Conservation (phyloP, 1,284 basidiomycete species). For the Clitocybe nebularis region DNA sequence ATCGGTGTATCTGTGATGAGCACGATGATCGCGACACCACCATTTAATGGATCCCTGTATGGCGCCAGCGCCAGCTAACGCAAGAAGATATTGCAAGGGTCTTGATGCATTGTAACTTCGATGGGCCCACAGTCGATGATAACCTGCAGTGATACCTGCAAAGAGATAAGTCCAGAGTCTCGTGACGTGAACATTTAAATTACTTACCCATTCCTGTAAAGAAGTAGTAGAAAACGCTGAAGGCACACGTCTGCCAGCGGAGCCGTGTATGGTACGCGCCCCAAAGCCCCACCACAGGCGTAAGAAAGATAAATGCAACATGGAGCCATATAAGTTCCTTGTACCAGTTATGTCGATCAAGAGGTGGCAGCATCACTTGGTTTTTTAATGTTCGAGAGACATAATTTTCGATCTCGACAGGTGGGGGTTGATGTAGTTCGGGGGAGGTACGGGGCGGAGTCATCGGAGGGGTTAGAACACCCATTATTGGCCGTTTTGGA, state of each 20-base stretch:
- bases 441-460: slow-evolving; percentile 1
- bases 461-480: slow-evolving; percentile 4
- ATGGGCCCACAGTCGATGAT: slow-evolving; percentile 92
- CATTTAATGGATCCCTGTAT: slow-evolving; percentile 90
- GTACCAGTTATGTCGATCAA: slow-evolving; percentile 26
- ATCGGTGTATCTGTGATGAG: slow-evolving; percentile 93
- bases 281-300: slow-evolving; percentile 18
- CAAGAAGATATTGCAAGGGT: slow-evolving; percentile 76
- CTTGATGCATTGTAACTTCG: slow-evolving; percentile 85
- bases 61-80: slow-evolving; percentile 78
- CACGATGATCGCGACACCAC: slow-evolving; percentile 92
- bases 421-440: not conserved
- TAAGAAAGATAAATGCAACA: slow-evolving; percentile 17
- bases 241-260: slow-evolving; percentile 28
- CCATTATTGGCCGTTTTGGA: not conserved
- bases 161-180: slow-evolving; percentile 1
- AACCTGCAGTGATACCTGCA: slow-evolving; percentile 70
- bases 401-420: slow-evolving; percentile 51
- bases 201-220: slow-evolving; percentile 73
- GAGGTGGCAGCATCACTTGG: slow-evolving; percentile 48
- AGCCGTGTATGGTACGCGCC: slow-evolving; percentile 15
- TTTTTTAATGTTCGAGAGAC: slow-evolving; percentile 53
- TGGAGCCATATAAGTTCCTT: slow-evolving; percentile 26
- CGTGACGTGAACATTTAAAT: slow-evolving; percentile 4
- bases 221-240: slow-evolving; percentile 79